phyloP scores from a whole-genome alignment of 345 rosid genomes.

The Corymbia maculata region DNA sequence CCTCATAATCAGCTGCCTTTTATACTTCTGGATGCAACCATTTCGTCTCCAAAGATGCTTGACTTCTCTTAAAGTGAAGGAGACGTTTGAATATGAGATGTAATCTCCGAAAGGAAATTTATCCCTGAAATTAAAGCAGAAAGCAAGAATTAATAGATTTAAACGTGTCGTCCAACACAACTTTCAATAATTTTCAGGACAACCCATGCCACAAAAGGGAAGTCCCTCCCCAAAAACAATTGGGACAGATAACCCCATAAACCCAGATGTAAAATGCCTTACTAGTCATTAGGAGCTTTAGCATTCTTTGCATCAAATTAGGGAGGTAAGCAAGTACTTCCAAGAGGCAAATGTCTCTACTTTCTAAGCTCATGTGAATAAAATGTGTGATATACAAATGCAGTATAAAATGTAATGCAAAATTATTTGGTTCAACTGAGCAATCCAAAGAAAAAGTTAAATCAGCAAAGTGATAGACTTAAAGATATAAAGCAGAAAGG shows the following conservation, averaged over 20 bases:
- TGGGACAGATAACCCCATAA: background rate
- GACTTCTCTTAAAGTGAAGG: constrained; percentile 74
- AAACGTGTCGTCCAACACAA: background rate
- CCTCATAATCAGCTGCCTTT: constrained; percentile 71
- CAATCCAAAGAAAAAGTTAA: background rate
- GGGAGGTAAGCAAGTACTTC: background rate
- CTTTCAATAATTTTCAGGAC: background rate
- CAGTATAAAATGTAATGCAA: background rate
- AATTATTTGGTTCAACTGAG: background rate
- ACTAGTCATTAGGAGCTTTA: background rate
- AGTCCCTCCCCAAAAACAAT: background rate
- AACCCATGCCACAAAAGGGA: background rate
- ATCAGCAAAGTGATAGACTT: background rate
- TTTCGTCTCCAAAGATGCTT: constrained; percentile 88
- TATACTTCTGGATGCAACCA: constrained; percentile 49
- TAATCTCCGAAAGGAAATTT: constrained; percentile 92
- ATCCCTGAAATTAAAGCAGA: constrained; percentile 40
- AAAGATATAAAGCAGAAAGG: constrained; percentile 41
- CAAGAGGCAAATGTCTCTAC: background rate
- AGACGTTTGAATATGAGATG: constrained; percentile 61
- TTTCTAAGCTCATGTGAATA: background rate
- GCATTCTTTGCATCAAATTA: background rate
- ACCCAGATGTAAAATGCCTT: background rate
- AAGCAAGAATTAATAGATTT: constrained; percentile 8
- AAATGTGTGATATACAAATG: background rate